Conservation (phyloP, 495 filamentous ascomycete species). For the Podospora fimiseda region DNA sequence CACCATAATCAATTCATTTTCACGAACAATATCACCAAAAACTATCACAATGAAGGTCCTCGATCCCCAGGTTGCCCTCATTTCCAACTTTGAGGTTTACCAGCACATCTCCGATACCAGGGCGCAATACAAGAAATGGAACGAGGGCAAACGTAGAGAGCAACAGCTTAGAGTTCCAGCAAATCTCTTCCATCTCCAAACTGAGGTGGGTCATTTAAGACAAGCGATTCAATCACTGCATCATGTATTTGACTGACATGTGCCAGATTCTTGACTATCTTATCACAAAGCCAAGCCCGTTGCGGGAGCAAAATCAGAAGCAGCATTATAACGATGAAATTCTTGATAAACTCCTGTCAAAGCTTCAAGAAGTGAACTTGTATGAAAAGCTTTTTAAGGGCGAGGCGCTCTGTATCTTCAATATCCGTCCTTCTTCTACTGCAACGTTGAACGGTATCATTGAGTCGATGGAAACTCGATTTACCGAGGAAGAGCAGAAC, state of each 20-base stretch:
- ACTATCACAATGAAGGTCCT: constrained; percentile 52
- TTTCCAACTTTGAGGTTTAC: constrained; percentile 47
- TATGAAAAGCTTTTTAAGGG: constrained; percentile 39
- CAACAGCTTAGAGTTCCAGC: constrained; percentile 31
- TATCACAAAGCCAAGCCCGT: constrained; percentile 32
- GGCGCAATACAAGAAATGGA: constrained; percentile 30
- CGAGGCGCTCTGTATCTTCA: constrained; percentile 41
- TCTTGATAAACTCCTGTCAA: constrained; percentile 32
- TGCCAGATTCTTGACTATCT: constrained; percentile 36
- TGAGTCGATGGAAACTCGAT: constrained; percentile 42
- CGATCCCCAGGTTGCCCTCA: constrained; percentile 38
- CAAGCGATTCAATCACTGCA: no score
- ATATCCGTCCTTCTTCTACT: constrained; percentile 34
- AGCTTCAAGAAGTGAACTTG: constrained; percentile 24
- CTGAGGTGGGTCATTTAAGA: constrained; percentile 16
- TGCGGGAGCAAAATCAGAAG: constrained; percentile 38
- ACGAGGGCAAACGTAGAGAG: constrained; percentile 33
- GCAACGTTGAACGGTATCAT: constrained; percentile 35
- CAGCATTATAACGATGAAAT: constrained; percentile 26
- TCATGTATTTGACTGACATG: neutral
- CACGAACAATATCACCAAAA: no score
- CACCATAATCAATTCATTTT: no score
- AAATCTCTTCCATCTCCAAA: constrained; percentile 28
- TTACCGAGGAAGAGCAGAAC: constrained; percentile 35
- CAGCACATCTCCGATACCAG: constrained; percentile 37